Conservation (phyloP, 352 stramenopile genomes). For the Phytophthora ohioensis region DNA sequence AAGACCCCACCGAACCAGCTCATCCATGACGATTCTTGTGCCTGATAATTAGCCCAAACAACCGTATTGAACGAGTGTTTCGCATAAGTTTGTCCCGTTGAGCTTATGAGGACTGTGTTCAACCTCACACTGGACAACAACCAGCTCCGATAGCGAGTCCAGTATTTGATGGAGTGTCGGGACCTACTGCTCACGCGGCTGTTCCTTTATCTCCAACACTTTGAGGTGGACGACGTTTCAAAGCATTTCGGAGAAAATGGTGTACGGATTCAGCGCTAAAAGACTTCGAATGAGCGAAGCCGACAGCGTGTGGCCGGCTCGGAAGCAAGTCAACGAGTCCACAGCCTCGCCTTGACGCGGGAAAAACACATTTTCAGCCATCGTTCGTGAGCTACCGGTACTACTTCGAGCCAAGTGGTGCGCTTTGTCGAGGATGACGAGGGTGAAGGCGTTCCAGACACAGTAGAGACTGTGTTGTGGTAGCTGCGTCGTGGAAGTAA, state of each 20-base stretch:
- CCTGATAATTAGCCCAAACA: conserved; percentile 29
- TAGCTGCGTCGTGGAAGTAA: conserved; percentile 15
- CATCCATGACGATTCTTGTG: background rate
- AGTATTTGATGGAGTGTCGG: conserved; percentile 23
- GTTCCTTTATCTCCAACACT: conserved; percentile 16
- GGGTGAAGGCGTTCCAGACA: background rate
- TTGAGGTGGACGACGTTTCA: conserved; percentile 17
- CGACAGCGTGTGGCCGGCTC: conserved; percentile 1
- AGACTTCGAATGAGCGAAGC: background rate
- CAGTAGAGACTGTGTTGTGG: conserved; percentile 8
- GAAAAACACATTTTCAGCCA: conserved; percentile 15
- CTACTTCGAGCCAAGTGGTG: background rate
- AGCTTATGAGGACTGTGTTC: conserved; percentile 11
- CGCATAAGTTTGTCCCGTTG: conserved; percentile 23
- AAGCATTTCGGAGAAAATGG: background rate
- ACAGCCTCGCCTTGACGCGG: conserved; percentile 1
- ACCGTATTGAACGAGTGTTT: conserved; percentile 16
- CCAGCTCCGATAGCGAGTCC: conserved; percentile 25
- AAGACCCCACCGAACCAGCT: no score
- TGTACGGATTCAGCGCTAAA: conserved; percentile 13
- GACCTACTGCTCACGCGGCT: conserved; percentile 19
- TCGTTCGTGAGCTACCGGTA: background rate
- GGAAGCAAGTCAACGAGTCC: background rate
- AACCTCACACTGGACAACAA: conserved; percentile 41
- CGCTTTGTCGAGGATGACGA: conserved; percentile 13